Evolutionary conservation across 2,329 filamentous ascomycete species (phyloP), one percentile per base, ranked within the genome.

Genomic region (Curvularia spicifera): DNA sequence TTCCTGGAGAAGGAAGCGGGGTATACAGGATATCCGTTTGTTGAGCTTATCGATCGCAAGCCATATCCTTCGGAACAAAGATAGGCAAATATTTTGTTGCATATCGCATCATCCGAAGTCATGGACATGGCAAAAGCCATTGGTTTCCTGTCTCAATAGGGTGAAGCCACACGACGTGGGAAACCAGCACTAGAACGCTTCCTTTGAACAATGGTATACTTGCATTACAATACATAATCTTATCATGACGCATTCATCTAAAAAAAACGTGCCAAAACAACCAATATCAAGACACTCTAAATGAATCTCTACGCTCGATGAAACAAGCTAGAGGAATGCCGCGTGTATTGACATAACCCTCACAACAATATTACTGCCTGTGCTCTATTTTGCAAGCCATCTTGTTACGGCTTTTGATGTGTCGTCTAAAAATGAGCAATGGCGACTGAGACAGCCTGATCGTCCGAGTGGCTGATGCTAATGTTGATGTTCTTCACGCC

Each of bases 391-490:
- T 42, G 29, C 37, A 51, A 33, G 51, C 47, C 20, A 47, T 47
- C 20, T 20, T 35, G 12, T 12, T 12, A 13, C 13, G 18, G 10
- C 28, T 13, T 7, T 28, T 45, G 12, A 28, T 47, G 29, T 22
- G 37, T 33, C 39, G 37, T 40, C 39, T 86, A 93, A 73, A 95
- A 90, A 55, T 87, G 89, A 54, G 93, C 89, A 60, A 96, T 90
- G 1, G 96, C 95, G 71, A 99, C 91, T 45, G 95, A 94, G 72
- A 98, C 93, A 60, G 95, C 93, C 80, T 99, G 95, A 58, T 85
- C 89, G 69, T 98, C 94, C 39, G 91, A 95, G 80, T 99, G 96
- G 70, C 94, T 97, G 74, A 99, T 97, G 74, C 93, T 97, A 68
- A 99, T 90, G 65, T 85, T 94, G 65, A 98, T 89, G 54, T 88